Percentiles rank a stretch among this genome's conserved stretches.
These are phyloP conservation scores for Fonsecaea pedrosoi DNA, from an alignment of 2,329 filamentous ascomycete genomes.

Conservation along the genomic window DNA sequence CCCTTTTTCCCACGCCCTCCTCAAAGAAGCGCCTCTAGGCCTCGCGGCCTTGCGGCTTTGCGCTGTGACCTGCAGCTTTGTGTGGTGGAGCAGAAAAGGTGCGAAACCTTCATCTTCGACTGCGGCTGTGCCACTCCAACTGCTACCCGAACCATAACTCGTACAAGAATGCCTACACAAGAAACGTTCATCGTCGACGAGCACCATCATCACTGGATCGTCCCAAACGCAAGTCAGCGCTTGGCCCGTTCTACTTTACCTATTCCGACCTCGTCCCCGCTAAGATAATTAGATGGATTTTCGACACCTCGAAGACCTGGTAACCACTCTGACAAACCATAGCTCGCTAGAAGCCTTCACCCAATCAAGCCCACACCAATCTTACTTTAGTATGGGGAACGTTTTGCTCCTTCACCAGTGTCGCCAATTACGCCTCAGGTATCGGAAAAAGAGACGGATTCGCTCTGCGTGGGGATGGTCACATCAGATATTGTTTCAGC, in stretches of 20 bases:
- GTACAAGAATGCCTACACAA: not conserved
- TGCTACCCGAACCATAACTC: not conserved
- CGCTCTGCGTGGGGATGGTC: conserved; percentile 9
- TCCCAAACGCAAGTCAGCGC: conserved; percentile 22
- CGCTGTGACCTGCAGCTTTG: not conserved
- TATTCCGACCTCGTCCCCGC: conserved; percentile 20
- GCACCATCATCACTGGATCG: conserved; percentile 4
- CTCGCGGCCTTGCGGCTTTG: not conserved
- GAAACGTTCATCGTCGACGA: conserved; percentile 8
- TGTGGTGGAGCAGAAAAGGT: not conserved
- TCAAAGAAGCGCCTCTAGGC: not conserved
- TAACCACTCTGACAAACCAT: conserved; percentile 22
- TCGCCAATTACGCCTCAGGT: conserved; percentile 22
- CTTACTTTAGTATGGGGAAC: conserved; percentile 22
- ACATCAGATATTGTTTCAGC: conserved; percentile 31
- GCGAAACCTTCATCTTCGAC: not conserved
- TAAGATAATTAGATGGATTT: conserved; percentile 18
- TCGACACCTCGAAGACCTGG: conserved; percentile 5
- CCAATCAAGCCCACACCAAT: conserved; percentile 25
- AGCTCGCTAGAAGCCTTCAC: conserved; percentile 23
- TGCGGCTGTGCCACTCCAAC: conserved; percentile 1
- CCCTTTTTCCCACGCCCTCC: conserved; percentile 1
- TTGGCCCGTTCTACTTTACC: conserved; percentile 24
- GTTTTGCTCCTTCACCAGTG: conserved; percentile 13
- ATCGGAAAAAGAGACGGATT: conserved; percentile 5